phyloP scores from a whole-genome alignment of 306 rosid species.

The Cucurbita maxima region DNA sequence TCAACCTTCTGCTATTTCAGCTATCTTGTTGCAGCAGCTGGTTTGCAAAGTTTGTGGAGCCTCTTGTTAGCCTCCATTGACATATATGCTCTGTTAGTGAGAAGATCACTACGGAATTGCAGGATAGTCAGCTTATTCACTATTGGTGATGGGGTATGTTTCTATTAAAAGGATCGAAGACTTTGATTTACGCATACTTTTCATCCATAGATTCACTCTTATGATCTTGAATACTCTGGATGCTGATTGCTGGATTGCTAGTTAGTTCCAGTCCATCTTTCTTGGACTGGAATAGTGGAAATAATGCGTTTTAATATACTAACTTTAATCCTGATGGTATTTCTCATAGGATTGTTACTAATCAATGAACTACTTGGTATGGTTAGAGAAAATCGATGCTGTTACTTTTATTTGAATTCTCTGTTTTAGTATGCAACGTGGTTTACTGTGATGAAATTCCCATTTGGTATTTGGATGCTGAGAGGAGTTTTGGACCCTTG shows the following conservation, averaged over 20 bases:
- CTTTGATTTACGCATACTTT: neutral
- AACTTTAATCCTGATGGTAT: neutral
- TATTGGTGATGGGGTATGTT: constrained; percentile 88
- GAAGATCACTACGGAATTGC: constrained; percentile 56
- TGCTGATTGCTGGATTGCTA: neutral
- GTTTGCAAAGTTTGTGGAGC: constrained; percentile 78
- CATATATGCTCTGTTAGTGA: constrained; percentile 64
- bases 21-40: constrained; percentile 77
- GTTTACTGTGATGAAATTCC: neutral
- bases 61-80: constrained; percentile 50
- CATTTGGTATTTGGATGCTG: neutral
- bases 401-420: neutral
- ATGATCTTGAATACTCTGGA: neutral
- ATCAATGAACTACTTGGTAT: neutral
- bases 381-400: neutral
- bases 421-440: neutral
- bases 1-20: constrained; percentile 20
- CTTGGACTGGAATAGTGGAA: neutral
- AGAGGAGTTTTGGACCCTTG: neutral
- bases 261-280: neutral
- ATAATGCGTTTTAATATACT: neutral
- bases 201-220: neutral
- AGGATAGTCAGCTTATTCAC: constrained; percentile 48
- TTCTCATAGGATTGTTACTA: neutral
- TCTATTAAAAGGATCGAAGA: neutral